These are phyloP conservation scores for Cystobasidiaceae sp. DNA, from an alignment of 1,284 basidiomycete genomes.

Conservation along the genomic window DNA sequence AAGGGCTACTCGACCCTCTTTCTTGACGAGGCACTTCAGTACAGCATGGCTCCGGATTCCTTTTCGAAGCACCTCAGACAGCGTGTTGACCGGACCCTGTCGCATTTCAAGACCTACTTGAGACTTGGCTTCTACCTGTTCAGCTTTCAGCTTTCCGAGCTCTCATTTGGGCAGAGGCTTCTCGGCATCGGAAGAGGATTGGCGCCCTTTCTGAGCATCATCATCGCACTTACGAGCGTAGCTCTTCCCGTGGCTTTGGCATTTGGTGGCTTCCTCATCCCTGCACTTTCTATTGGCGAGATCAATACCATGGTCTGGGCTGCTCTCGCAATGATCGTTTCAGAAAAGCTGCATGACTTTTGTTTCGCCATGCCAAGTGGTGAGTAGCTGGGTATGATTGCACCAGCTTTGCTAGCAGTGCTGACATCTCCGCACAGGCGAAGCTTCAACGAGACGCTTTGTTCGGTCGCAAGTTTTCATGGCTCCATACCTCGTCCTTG, in stretches of 20 bases:
- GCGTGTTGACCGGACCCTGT: not conserved
- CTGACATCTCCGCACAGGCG: conserved; percentile 33
- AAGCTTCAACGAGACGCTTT: conserved; percentile 34
- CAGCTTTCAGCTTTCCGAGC: conserved; percentile 32
- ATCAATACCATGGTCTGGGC: conserved; percentile 38
- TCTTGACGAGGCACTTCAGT: conserved; percentile 40
- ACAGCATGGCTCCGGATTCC: conserved; percentile 35
- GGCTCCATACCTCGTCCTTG: conserved; percentile 39
- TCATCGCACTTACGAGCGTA: conserved; percentile 35
- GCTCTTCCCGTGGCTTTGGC: conserved; percentile 39
- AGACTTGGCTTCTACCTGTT: conserved; percentile 37
- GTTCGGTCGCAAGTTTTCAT: conserved; percentile 40
- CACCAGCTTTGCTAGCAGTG: not conserved
- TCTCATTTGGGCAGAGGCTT: conserved; percentile 29
- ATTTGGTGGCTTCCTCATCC: conserved; percentile 34
- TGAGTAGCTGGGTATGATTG: not conserved
- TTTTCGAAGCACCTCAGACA: conserved; percentile 30
- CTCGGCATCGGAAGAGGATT: conserved; percentile 35
- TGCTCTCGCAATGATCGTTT: conserved; percentile 35
- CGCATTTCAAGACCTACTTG: conserved; percentile 36
- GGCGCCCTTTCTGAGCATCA: conserved; percentile 37
- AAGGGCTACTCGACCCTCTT: conserved; percentile 37
- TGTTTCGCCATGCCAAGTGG: conserved; percentile 26
- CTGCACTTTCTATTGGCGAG: conserved; percentile 11
- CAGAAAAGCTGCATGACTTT: conserved; percentile 38